Base-by-base conservation (phyloP, 352 stramenopile genomes). In the Globisporangium rhizosaccharum region DNA sequence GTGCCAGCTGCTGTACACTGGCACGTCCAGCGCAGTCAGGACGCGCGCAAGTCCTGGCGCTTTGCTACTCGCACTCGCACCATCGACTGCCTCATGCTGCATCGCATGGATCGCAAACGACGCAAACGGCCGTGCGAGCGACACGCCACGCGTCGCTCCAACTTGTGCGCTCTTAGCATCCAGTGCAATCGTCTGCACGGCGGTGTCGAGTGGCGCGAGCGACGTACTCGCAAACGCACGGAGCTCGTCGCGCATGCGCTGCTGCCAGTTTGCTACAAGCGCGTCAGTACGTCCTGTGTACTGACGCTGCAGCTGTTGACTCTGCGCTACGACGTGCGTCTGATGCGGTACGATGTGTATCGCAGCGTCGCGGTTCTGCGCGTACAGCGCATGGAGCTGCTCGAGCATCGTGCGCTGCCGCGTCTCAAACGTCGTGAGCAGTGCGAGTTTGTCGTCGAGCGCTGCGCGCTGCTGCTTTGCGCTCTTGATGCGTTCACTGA, bases 71-170 rank as follows among this genome's bases (percentile, higher is more conserved):
- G n/a, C 15, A n/a, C 37, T 10, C 1, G 4, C 18, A 26, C 23
- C 17, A 18, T 39, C 23, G 10, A 14, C 11, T 2, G 1, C 15
- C 14, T 61, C 48, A 7, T 62, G 62, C 2, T 56, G 61, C 2
- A 79, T 53, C 51, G 72, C 68, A 42, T 72, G 69, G 61, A 78
- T 76, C 45, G 74, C 72, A 14, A 82, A 67, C 9, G 75, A 61
- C 7, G 73, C 55, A 30, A 73, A 71, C 1, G 73, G 63, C 28
- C 73, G 42, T 6, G 54, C 51, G 17, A 63, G 45, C 11, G 53
- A 28, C 7, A 56, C 45, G 26, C 49, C 50, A 8, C 45, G 60
- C 4, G 49, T 45, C 12, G 59, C 12, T 11, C 45, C 20, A 7
- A 2, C 45, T 26, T 14, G 0, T 2, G n/a, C 45, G 3, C 10